Evolutionary conservation across 371 early-diverging fungal species (phyloP).

Genomic region (Syncephalastrum sp.): DNA sequence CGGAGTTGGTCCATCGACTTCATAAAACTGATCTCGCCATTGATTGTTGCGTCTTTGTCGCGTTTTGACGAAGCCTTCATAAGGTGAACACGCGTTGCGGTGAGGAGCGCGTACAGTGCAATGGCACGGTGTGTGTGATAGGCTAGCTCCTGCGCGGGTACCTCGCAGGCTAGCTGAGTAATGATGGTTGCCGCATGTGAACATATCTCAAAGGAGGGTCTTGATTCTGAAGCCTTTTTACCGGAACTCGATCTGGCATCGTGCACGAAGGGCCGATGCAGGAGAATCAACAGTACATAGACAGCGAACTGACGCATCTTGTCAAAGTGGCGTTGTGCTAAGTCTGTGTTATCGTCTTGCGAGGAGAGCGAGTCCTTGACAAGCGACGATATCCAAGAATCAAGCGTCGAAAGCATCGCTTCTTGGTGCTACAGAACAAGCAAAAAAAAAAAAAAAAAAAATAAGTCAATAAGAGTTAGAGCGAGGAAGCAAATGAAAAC

Average conservation of each 20-base stretch:
- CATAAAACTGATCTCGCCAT: constrained; percentile 22
- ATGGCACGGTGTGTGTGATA: constrained; percentile 42
- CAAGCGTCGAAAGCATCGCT: constrained; percentile 27
- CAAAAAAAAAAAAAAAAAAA: neutral
- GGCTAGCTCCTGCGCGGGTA: constrained; percentile 21
- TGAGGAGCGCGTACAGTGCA: constrained; percentile 32
- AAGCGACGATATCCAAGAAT: constrained; percentile 25
- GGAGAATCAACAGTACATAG: constrained; percentile 30
- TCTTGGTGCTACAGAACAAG: constrained; percentile 23
- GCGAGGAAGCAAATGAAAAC: neutral
- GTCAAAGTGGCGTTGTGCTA: constrained; percentile 14
- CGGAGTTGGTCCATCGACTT: constrained; percentile 5
- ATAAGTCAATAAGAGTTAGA: neutral
- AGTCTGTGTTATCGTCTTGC: neutral
- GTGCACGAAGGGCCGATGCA: constrained; percentile 44
- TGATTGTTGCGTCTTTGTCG: constrained; percentile 18
- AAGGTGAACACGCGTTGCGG: constrained; percentile 42
- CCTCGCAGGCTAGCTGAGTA: constrained; percentile 25
- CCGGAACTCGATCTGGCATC: constrained; percentile 11
- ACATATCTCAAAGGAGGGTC: constrained; percentile 41
- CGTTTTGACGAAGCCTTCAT: constrained; percentile 31
- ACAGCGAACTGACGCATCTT: constrained; percentile 13
- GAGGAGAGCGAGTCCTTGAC: constrained; percentile 14
- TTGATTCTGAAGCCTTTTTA: constrained; percentile 12
- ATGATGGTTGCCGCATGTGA: constrained; percentile 37